Evolutionary conservation across 1,284 basidiomycete genomes (phyloP).

Genomic region (Irpex sp.): DNA sequence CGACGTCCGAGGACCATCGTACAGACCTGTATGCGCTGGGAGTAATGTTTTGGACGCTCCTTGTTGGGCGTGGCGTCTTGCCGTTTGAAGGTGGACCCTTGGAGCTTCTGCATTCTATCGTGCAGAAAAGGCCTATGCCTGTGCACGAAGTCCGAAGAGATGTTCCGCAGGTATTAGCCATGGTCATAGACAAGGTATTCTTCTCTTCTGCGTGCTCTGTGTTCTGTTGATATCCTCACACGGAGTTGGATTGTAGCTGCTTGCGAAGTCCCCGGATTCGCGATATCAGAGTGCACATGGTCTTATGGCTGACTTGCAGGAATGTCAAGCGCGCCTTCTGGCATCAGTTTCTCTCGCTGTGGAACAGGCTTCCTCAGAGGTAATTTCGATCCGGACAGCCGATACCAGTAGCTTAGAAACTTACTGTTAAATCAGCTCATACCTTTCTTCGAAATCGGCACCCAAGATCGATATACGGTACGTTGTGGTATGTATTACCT

Average conservation of each 20-base stretch:
- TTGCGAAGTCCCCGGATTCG: constrained; percentile 59
- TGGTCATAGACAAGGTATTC: constrained; percentile 62
- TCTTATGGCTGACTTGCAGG: constrained; percentile 58
- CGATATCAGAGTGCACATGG: constrained; percentile 71
- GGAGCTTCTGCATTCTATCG: constrained; percentile 64
- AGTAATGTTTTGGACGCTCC: constrained; percentile 65
- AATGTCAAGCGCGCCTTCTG: constrained; percentile 61
- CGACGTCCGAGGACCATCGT: constrained; percentile 63
- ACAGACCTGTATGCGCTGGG: constrained; percentile 72
- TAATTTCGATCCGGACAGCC: constrained; percentile 19
- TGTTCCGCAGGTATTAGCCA: constrained; percentile 65
- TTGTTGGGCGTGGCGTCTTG: constrained; percentile 65
- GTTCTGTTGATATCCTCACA: not conserved
- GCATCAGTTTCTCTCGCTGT: constrained; percentile 52
- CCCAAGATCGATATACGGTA: constrained; percentile 60
- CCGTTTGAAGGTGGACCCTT: constrained; percentile 69
- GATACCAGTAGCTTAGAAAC: not conserved
- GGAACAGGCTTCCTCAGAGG: constrained; percentile 53
- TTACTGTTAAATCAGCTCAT: constrained; percentile 44
- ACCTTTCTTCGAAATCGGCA: constrained; percentile 59
- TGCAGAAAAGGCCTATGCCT: constrained; percentile 67
- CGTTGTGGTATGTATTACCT: constrained; percentile 11
- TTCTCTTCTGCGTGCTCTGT: not conserved
- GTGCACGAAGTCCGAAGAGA: constrained; percentile 73
- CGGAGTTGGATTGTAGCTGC: constrained; percentile 36